Evolutionary conservation across 2,329 filamentous ascomycete species (phyloP).

Genomic region (Pseudogymnoascus pannorum): DNA sequence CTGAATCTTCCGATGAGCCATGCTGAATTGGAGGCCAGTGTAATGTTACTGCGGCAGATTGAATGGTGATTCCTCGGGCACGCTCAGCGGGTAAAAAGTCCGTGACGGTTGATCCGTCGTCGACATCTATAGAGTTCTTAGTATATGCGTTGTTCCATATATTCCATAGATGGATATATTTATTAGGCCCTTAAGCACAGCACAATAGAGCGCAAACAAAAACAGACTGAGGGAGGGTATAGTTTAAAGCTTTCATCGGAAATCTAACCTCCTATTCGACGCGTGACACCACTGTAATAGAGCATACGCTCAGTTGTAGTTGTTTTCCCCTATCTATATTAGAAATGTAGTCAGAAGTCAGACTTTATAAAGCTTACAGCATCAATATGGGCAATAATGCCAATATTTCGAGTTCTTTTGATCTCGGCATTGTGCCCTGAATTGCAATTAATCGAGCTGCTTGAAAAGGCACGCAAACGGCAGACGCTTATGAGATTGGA

Average conservation of each 20-base stretch:
- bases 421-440: slow-evolving; percentile 18
- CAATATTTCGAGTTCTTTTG: slow-evolving; percentile 78
- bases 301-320: slow-evolving; percentile 99
- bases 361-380: slow-evolving; percentile 44
- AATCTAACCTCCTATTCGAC: slow-evolving; percentile 63
- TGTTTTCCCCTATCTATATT: slow-evolving; percentile 67
- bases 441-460: background rate
- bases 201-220: background rate
- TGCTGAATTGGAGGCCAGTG: slow-evolving; percentile 66
- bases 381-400: slow-evolving; percentile 98
- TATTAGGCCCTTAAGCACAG: background rate
- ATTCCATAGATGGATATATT: slow-evolving; percentile 4
- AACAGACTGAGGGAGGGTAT: background rate
- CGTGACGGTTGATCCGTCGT: slow-evolving; percentile 92
- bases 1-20: slow-evolving; percentile 14
- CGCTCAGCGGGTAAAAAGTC: slow-evolving; percentile 93
- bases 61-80: slow-evolving; percentile 90
- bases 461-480: slow-evolving; percentile 6
- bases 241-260: background rate
- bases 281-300: slow-evolving; percentile 86
- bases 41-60: slow-evolving; percentile 94
- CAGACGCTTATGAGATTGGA: background rate
- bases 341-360: slow-evolving; percentile 1
- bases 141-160: background rate
- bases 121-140: slow-evolving; percentile 56